Percentiles rank a stretch among this genome's conserved stretches.
Evolutionary conservation across 106 monocot genomes (phyloP).

Genomic region (Apostasia ramifera): DNA sequence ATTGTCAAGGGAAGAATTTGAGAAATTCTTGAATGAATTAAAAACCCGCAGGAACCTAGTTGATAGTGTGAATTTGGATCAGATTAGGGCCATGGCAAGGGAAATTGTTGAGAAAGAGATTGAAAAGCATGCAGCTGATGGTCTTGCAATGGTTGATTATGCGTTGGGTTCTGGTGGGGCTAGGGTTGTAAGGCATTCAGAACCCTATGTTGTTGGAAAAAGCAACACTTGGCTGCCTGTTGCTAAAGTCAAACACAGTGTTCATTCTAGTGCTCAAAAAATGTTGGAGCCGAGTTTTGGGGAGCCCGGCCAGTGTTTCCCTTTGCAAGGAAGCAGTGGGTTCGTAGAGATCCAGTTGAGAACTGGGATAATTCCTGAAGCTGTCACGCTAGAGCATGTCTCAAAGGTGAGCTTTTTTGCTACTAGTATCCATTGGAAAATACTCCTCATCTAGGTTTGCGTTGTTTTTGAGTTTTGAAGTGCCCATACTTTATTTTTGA

Average conservation of each 20-base stretch:
- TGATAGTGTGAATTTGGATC: slow-evolving; percentile 33
- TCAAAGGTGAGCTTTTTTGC: slow-evolving; percentile 45
- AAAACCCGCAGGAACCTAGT: slow-evolving; percentile 16
- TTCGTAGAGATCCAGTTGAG: slow-evolving; percentile 72
- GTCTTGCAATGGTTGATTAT: slow-evolving; percentile 58
- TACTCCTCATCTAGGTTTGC: too few species aligned
- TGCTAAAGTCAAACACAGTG: slow-evolving; percentile 20
- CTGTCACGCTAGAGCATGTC: slow-evolving; percentile 85
- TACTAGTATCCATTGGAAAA: too few species aligned
- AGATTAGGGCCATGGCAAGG: slow-evolving; percentile 40
- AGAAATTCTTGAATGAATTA: slow-evolving; percentile 27
- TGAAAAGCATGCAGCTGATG: slow-evolving; percentile 59
- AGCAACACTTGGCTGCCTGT: slow-evolving; percentile 22
- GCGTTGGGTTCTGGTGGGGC: slow-evolving; percentile 58
- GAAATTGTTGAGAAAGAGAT: slow-evolving; percentile 50
- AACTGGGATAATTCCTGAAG: slow-evolving; percentile 55
- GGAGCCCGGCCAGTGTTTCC: slow-evolving; percentile 91
- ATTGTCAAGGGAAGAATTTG: slow-evolving; percentile 49
- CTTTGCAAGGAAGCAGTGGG: slow-evolving; percentile 59
- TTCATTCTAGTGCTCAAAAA: slow-evolving; percentile 61
- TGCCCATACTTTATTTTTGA: too few species aligned
- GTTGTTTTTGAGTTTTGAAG: too few species aligned
- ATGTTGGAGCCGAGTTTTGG: slow-evolving; percentile 98
- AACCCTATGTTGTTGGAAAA: slow-evolving; percentile 35
- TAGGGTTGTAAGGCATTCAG: slow-evolving; percentile 41